phyloP scores from a whole-genome alignment of 371 early-diverging fungal species.

The Sporodiniella umbellata region DNA sequence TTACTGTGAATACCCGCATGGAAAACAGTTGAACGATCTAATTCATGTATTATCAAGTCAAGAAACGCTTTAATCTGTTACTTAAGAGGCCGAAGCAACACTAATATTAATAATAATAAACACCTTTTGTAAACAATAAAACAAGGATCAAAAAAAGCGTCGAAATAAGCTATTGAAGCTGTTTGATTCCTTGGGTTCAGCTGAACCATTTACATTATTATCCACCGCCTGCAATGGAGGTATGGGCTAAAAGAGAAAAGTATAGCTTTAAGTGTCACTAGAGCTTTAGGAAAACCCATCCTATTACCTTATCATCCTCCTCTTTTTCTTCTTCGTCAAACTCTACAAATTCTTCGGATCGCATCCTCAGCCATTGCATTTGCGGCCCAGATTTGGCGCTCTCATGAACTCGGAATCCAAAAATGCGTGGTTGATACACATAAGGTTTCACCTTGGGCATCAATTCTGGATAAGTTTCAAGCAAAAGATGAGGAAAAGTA shows the following conservation, averaged over 20 bases:
- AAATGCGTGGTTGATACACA: slow-evolving; percentile 77
- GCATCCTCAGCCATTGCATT: slow-evolving; percentile 79
- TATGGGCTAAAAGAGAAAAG: slow-evolving; percentile 4
- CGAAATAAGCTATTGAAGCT: slow-evolving; percentile 34
- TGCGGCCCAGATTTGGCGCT: slow-evolving; percentile 60
- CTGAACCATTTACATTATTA: slow-evolving; percentile 9
- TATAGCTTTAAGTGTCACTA: not conserved
- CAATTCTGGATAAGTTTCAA: slow-evolving; percentile 80
- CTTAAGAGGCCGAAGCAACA: too few relatives aligned
- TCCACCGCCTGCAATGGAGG: slow-evolving; percentile 20
- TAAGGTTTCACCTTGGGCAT: slow-evolving; percentile 51
- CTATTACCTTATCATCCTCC: slow-evolving; percentile 17
- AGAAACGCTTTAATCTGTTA: not conserved
- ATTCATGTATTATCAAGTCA: not conserved
- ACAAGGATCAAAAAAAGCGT: slow-evolving; percentile 27
- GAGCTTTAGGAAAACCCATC: not conserved
- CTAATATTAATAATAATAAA: not conserved
- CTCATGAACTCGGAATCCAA: slow-evolving; percentile 80
- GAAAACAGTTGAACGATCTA: not conserved
- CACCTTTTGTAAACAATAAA: not conserved
- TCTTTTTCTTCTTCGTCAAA: slow-evolving; percentile 35
- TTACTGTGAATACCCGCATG: slow-evolving; percentile 13
- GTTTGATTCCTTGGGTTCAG: slow-evolving; percentile 19
- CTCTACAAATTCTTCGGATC: slow-evolving; percentile 36
- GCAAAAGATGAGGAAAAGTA: slow-evolving; percentile 90